Percentiles rank a stretch among this genome's conserved stretches.
Evolutionary conservation across 208 protist genomes (phyloP).

Genomic region (Leishmania arabica): DNA sequence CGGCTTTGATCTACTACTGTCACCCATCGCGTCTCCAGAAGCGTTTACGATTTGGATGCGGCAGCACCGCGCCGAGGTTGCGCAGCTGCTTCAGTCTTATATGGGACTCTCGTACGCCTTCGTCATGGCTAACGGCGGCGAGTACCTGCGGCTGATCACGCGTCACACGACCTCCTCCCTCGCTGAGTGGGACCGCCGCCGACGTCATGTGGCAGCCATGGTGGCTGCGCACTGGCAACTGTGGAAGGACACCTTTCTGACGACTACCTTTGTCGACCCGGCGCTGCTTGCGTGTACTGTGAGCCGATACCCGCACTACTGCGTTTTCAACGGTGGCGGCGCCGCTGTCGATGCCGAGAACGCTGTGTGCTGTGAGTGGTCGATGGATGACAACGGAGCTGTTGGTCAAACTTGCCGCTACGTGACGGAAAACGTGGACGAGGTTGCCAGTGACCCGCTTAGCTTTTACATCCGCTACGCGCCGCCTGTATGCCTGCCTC

Average conservation of each 20-base stretch:
- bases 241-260: slow-evolving; percentile 37
- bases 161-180: slow-evolving; percentile 15
- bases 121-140: slow-evolving; percentile 29
- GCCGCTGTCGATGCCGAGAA: background rate
- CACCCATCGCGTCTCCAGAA: slow-evolving; percentile 14
- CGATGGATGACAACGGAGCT: slow-evolving; percentile 32
- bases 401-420: slow-evolving; percentile 32
- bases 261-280: slow-evolving; percentile 54
- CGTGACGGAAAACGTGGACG: slow-evolving; percentile 30
- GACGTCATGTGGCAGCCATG: slow-evolving; percentile 22
- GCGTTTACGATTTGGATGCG: slow-evolving; percentile 36
- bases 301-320: slow-evolving; percentile 28
- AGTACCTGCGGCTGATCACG: slow-evolving; percentile 25
- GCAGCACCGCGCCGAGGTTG: slow-evolving; percentile 14
- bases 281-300: slow-evolving; percentile 30
- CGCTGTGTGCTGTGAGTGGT: slow-evolving; percentile 30
- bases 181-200: slow-evolving; percentile 23
- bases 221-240: slow-evolving; percentile 16
- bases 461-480: slow-evolving; percentile 60
- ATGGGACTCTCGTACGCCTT: slow-evolving; percentile 26
- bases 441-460: slow-evolving; percentile 45
- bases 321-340: slow-evolving; percentile 15
- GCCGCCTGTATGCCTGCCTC: slow-evolving; percentile 50
- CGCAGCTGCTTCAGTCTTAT: slow-evolving; percentile 27
- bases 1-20: slow-evolving; percentile 39